Base-by-base conservation (phyloP, 441 rosid species). In the Hura crepitans region DNA sequence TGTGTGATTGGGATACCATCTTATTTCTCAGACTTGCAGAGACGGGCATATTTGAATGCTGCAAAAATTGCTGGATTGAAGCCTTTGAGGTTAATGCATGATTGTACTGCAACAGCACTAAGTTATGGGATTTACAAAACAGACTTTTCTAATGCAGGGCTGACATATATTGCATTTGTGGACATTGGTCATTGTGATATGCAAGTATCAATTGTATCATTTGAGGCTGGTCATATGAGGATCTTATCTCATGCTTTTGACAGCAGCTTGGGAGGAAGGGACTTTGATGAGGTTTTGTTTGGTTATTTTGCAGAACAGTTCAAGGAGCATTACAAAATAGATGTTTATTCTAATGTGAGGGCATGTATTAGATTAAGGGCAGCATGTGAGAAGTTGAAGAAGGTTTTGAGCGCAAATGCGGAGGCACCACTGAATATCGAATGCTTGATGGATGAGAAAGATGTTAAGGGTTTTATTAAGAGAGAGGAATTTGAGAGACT, bases 381-480 rank as follows among this genome's bases (percentile, higher is more conserved):
- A 35, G 86, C 95, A 2, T 92, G 99, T 77, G 99, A 90, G 83
- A 95, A 92, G 81, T 65, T 95, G 81, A 95, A 95, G 84, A 95
- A 95, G 83, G 87, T 95, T 69, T 76, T 95, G 84, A 95, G 99
- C 80, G 99, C 99, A 71, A 95, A 91, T 79, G 89, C 93, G 15
- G 95, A 86, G 81, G 99, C 92, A 23, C 96, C 83, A 0, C 79
- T 92, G 31, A 90, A 90, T 70, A 89, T 92, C 66, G 97, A 95
- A 77, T 92, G 97, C 82, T 80, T 95, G 77, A 90, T 95, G 93
- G 94, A 95, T 64, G 99, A 92, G 85, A 92, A 90, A 81, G 99
- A 95, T 80, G 99, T 95, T 68, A 90, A 68, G 81, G 90, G 97
- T 63, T 89, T 74, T 72, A 89, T 95, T 70, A 95, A 88, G 82